Conservation (phyloP, 805 yeast species). For the Aciculoconidium aculeatum region DNA sequence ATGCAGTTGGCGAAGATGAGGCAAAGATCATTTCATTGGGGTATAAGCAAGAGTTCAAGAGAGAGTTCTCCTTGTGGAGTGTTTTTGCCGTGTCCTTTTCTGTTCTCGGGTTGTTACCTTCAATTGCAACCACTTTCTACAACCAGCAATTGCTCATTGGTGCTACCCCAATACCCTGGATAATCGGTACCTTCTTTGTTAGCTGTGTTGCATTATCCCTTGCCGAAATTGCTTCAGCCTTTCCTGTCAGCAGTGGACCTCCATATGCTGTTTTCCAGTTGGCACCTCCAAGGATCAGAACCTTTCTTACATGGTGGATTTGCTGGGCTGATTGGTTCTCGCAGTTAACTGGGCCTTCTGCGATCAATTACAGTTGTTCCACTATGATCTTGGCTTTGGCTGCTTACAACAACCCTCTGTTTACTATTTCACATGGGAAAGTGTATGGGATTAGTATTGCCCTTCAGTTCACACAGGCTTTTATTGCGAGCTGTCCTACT, state of each 20-base stretch:
- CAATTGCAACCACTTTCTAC: slow-evolving; percentile 54
- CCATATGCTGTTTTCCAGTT: slow-evolving; percentile 62
- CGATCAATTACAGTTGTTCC: slow-evolving; percentile 53
- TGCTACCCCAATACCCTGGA: slow-evolving; percentile 55
- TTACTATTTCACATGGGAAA: slow-evolving; percentile 42
- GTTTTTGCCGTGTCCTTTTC: slow-evolving; percentile 58
- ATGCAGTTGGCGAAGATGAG: slow-evolving; percentile 42
- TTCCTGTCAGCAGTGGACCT: slow-evolving; percentile 64
- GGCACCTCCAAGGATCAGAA: slow-evolving; percentile 48
- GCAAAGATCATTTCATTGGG: slow-evolving; percentile 52
- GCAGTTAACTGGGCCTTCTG: slow-evolving; percentile 57
- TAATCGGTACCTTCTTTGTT: slow-evolving; percentile 50
- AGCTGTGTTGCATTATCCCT: slow-evolving; percentile 52
- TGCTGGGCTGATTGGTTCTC: slow-evolving; percentile 63
- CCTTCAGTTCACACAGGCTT: slow-evolving; percentile 40
- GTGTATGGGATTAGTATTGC: slow-evolving; percentile 45
- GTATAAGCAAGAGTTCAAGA: slow-evolving; percentile 55
- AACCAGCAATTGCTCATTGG: slow-evolving; percentile 58
- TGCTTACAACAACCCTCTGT: slow-evolving; percentile 32
- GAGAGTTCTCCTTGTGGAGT: slow-evolving; percentile 52
- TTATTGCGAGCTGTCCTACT: slow-evolving; percentile 49
- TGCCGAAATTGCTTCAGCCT: slow-evolving; percentile 61
- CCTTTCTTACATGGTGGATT: slow-evolving; percentile 53
- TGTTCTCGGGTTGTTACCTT: slow-evolving; percentile 58
- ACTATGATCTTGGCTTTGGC: slow-evolving; percentile 48